Percentiles rank a stretch among this genome's conserved stretches.
Conservation (phyloP, 352 stramenopile species). For the Phytophthora syringae region DNA sequence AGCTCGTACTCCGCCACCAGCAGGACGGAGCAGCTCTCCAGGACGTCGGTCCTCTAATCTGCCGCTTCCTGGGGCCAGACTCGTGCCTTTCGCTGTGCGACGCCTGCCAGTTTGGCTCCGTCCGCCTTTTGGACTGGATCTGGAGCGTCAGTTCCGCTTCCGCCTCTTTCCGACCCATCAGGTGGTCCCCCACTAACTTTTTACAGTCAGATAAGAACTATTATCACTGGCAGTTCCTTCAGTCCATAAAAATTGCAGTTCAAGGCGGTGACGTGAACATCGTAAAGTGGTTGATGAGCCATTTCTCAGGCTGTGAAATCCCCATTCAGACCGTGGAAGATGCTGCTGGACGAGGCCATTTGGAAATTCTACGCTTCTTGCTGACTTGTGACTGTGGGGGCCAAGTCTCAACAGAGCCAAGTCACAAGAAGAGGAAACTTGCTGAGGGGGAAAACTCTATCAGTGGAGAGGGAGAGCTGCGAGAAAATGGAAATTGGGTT, state of each 20-base stretch:
- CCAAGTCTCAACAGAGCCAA: neutral
- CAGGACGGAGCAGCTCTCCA: neutral
- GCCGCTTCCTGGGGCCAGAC: neutral
- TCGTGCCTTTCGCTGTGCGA: neutral
- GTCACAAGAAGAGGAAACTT: no score
- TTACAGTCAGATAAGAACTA: neutral
- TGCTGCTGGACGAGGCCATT: neutral
- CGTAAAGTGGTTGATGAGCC: neutral
- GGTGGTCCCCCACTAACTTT: neutral
- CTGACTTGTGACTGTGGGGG: neutral
- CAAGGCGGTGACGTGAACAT: neutral
- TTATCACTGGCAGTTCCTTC: neutral
- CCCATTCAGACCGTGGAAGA: neutral
- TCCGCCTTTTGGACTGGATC: neutral
- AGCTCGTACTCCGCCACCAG: neutral
- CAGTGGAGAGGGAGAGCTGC: no score
- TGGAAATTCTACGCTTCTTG: neutral
- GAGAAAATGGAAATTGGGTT: neutral
- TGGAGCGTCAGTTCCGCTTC: neutral
- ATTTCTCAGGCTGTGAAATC: neutral
- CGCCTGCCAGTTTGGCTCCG: neutral
- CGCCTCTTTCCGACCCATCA: no score
- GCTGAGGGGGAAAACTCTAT: no score
- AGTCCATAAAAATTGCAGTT: neutral
- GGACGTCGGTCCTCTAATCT: neutral